Evolutionary conservation across 2,329 filamentous ascomycete genomes (phyloP), one percentile per base, ranked within the genome.

Genomic region (Claviceps fusiformis): DNA sequence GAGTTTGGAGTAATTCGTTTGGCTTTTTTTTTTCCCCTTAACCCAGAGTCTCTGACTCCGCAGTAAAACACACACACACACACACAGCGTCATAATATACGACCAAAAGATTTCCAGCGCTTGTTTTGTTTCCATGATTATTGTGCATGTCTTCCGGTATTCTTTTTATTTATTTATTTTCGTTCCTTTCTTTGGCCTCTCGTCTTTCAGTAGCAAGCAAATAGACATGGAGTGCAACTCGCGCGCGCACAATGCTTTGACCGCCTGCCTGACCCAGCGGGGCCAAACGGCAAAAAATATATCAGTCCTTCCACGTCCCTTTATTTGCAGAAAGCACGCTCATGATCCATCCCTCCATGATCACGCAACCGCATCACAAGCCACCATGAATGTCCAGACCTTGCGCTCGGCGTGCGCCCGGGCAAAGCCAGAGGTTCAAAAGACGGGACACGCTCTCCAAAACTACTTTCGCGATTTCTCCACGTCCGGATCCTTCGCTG

Each of bases 391-490:
- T 55, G 64, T 66, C 45, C 68, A 70, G 60, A 64, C 65, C 45
- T 64, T 73, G 54, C 70, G 70, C 62, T 71, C 70, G 60, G 64
- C 65, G 51, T 68, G 65, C 59, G 61, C 61, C 57, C 68, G 68
- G 53, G 63, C 68, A 58, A 64, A 65, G 61, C 66, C 67, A 35
- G 67, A 71, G 59, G 58, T 68, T 47, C 59, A 64, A 55, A 65
- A 64, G 60, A 64, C 60, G 55, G 65, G 63, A 9, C 56, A 65
- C 35, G 62, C 67, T 41, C 57, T 71, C 48, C 64, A 58, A 60
- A 65, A 57, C 45, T 71, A 55, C 37, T 52, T 57, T 35, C 50
- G 56, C 37, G 47, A 65, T 59, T 63, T 69, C 54, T 72, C 71
- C 50, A 72, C 71, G 46, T 68, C 70, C 24, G 68, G 67, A 62